Conservation (phyloP, 768 basidiomycete species). For the Lactifluus rugatus region DNA sequence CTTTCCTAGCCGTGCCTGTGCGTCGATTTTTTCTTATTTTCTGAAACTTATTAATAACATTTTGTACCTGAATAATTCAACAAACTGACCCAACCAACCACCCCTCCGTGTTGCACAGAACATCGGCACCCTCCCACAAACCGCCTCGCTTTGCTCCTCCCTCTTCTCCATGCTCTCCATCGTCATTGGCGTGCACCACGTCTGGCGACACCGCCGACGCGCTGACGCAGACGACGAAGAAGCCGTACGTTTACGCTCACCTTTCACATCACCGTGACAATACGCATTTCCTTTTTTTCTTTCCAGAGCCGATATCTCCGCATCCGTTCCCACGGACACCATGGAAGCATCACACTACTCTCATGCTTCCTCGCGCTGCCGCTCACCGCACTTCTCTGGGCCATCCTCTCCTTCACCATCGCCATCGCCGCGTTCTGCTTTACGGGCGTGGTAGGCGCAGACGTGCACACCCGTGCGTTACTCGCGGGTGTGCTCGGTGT, state of each 20-base stretch:
- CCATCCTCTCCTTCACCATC: constrained; percentile 2
- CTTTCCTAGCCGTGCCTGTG: constrained; percentile 1
- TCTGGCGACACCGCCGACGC: constrained; percentile 21
- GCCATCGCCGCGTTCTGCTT: neutral
- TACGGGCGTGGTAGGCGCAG: neutral
- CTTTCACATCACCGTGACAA: no score
- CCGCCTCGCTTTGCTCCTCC: constrained; percentile 15
- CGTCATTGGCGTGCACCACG: constrained; percentile 21
- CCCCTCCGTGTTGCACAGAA: neutral
- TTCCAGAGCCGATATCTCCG: constrained; percentile 2
- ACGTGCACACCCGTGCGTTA: neutral
- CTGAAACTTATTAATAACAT: no score
- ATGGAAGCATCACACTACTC: neutral
- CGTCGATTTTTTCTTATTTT: neutral
- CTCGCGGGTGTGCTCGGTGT: neutral
- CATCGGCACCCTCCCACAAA: neutral
- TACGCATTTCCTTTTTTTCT: no score
- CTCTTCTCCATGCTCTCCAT: constrained; percentile 20
- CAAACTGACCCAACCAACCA: no score
- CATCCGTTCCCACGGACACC: neutral
- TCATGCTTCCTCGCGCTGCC: constrained; percentile 8
- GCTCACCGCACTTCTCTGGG: constrained; percentile 7
- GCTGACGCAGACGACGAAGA: constrained; percentile 13
- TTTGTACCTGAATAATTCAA: no score
- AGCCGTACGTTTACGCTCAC: constrained; percentile 2